These are phyloP conservation scores for Alloteropsis semialata DNA, from an alignment of 176 grass and related monocot species.

Conservation along the genomic window DNA sequence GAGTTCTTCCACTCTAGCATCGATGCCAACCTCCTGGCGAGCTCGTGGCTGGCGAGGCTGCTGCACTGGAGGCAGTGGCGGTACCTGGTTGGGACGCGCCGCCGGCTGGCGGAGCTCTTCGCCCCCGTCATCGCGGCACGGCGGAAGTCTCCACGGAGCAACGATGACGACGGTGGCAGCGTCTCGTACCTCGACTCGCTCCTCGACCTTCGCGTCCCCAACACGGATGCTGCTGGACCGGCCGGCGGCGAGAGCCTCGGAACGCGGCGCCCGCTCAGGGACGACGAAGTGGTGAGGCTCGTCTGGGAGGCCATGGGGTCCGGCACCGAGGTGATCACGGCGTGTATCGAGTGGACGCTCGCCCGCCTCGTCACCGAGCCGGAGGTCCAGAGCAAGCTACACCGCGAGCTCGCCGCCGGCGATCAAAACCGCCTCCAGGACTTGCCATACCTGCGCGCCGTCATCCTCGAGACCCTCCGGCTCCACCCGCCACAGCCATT, in stretches of 20 bases:
- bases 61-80: background rate
- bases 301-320: background rate
- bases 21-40: background rate
- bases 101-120: background rate
- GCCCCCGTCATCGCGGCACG: background rate
- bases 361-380: background rate
- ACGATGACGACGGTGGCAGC: no score
- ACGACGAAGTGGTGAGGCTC: background rate
- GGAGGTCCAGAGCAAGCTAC: background rate
- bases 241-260: no score
- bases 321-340: background rate
- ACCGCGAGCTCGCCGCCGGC: background rate
- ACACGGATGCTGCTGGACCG: no score
- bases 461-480: background rate
- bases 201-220: background rate
- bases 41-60: background rate
- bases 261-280: background rate
- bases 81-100: no score
- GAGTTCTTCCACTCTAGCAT: background rate
- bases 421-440: background rate
- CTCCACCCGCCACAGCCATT: background rate
- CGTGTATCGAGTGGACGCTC: background rate
- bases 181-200: constrained; percentile 5
- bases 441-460: background rate
- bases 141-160: no score